A percentile compares a stretch with the other conserved stretches of the same genome.
Conservation (phyloP, 371 early-diverging fungal species). For the Haplosporangium sp. region DNA sequence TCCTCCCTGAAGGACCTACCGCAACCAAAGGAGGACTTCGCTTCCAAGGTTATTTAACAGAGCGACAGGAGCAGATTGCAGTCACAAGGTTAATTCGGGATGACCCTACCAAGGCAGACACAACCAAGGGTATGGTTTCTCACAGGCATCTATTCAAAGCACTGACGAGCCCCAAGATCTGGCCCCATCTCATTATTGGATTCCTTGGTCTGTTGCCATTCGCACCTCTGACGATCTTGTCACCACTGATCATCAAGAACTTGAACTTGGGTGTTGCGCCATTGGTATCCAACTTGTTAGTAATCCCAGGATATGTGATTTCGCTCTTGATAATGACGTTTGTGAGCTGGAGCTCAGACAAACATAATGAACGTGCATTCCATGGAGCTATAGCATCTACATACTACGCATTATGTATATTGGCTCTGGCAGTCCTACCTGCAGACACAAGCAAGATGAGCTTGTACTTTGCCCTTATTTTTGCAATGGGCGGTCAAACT, state of each 20-base stretch:
- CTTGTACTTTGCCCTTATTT: conserved; percentile 58
- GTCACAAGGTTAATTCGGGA: conserved; percentile 68
- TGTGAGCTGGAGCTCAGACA: conserved; percentile 61
- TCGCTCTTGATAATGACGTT: conserved; percentile 58
- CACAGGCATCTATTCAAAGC: conserved; percentile 60
- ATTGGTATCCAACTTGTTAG: conserved; percentile 62
- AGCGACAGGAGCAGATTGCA: conserved; percentile 63
- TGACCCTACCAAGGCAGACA: conserved; percentile 61
- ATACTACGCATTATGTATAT: conserved; percentile 58
- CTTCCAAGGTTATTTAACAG: conserved; percentile 61
- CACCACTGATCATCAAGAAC: conserved; percentile 64
- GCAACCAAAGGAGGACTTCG: conserved; percentile 58
- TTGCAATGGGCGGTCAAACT: conserved; percentile 50
- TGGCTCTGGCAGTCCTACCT: conserved; percentile 60
- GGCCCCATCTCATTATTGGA: conserved; percentile 59
- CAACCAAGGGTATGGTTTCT: conserved; percentile 54
- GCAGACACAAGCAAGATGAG: conserved; percentile 57
- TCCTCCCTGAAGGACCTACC: conserved; percentile 60
- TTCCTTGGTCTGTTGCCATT: conserved; percentile 57
- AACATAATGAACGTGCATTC: conserved; percentile 59
- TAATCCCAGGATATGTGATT: conserved; percentile 63
- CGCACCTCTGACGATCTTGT: conserved; percentile 59
- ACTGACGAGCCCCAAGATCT: conserved; percentile 57
- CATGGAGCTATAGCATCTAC: conserved; percentile 56
- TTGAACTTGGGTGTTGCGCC: conserved; percentile 59